phyloP scores from a whole-genome alignment of 768 basidiomycete species.

The Rubroboletus pulcherrimus region DNA sequence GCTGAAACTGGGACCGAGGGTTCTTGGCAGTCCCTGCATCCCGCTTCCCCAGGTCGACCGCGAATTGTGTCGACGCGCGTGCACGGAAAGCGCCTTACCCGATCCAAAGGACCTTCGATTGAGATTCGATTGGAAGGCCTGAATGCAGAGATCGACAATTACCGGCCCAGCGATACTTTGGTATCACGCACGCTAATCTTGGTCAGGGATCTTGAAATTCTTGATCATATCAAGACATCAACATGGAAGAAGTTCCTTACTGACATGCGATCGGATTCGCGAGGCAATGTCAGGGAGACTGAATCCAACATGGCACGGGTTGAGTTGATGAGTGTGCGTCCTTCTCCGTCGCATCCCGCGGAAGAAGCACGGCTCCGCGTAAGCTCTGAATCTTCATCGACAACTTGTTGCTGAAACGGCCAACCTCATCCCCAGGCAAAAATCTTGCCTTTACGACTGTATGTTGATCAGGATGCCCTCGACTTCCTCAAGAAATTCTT shows the following conservation, averaged over 20 bases:
- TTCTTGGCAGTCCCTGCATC: conserved; percentile 87
- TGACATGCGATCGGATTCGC: conserved; percentile 75
- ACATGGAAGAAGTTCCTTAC: conserved; percentile 99
- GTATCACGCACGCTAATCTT: conserved; percentile 67
- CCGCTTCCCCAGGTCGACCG: conserved; percentile 42
- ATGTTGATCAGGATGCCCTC: conserved; percentile 97
- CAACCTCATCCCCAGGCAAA: conserved; percentile 57
- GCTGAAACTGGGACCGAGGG: conserved; percentile 71
- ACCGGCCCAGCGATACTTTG: conserved; percentile 48
- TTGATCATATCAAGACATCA: conserved; percentile 97
- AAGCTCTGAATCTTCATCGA: neutral
- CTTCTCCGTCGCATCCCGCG: conserved; percentile 59
- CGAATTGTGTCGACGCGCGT: conserved; percentile 36
- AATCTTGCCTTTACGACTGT: conserved; percentile 82
- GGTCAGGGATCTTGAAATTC: conserved; percentile 75
- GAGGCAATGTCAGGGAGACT: conserved; percentile 86
- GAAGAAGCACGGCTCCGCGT: conserved; percentile 78
- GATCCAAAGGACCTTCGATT: conserved; percentile 77
- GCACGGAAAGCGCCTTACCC: conserved; percentile 58
- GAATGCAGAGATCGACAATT: conserved; percentile 64
- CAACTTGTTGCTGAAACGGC: neutral
- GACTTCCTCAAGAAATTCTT: conserved; percentile 98
- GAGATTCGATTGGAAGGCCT: conserved; percentile 74
- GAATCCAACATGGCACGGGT: conserved; percentile 92
- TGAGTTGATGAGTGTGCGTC: conserved; percentile 71